Percentiles rank a stretch among this genome's conserved stretches.
phyloP scores from a whole-genome alignment of 192 early-diverging fungal species.

The Backusella tarrabulga region DNA sequence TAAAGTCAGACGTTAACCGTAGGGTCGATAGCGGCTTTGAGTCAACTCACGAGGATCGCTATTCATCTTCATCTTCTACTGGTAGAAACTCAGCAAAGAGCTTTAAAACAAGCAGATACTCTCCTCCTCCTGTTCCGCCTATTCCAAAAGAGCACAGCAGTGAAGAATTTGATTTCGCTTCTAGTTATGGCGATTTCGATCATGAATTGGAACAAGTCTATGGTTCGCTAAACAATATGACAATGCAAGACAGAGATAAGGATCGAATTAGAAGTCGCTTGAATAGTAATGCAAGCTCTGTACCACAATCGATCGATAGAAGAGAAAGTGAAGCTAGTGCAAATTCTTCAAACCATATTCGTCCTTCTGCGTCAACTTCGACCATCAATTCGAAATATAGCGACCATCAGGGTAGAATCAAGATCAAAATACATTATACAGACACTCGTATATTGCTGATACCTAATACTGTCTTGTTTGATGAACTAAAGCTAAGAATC shows the following conservation, averaged over 20 bases:
- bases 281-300: slow-evolving; percentile 5
- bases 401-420: slow-evolving; percentile 32
- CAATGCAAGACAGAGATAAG: slow-evolving; percentile 1
- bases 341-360: background rate
- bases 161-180: background rate
- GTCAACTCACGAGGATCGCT: slow-evolving; percentile 33
- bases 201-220: slow-evolving; percentile 14
- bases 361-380: slow-evolving; percentile 15
- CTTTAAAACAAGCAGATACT: slow-evolving; percentile 12
- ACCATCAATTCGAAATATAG: background rate
- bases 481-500: slow-evolving; percentile 50
- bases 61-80: slow-evolving; percentile 25
- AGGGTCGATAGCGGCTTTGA: slow-evolving; percentile 40
- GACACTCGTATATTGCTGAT: slow-evolving; percentile 66
- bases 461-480: slow-evolving; percentile 43
- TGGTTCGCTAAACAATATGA: slow-evolving; percentile 13
- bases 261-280: slow-evolving; percentile 20
- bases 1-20: slow-evolving; percentile 14
- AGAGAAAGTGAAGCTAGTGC: slow-evolving; percentile 5
- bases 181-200: slow-evolving; percentile 17
- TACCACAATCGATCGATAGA: background rate
- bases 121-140: slow-evolving; percentile 31
- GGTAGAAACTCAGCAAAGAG: slow-evolving; percentile 27
- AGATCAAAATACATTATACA: slow-evolving; percentile 65
- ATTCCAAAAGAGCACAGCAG: slow-evolving; percentile 7